Base-by-base conservation (phyloP, 1,284 basidiomycete species). In the Leccinum variabile region DNA sequence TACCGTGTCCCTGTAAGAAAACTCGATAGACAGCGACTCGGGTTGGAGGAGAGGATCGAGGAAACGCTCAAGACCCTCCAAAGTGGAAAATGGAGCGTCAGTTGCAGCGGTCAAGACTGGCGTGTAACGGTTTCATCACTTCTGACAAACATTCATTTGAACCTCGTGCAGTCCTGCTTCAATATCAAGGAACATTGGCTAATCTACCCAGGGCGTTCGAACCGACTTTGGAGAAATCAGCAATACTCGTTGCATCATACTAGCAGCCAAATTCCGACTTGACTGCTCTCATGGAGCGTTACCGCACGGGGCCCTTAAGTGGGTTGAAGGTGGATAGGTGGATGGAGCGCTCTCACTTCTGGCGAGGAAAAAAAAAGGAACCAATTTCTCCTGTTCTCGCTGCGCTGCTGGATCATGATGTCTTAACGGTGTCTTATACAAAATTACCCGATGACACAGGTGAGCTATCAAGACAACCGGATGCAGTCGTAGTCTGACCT, bases 221-320 rank as follows among this genome's bases (percentile, higher is more conserved):
- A 39, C 79, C 84, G 0, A 83, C 90, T 5, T 74, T 88, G 41
- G 87, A 92, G 68, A 84, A 86, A 58, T 91, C 91, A 1, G 79
- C 82, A 1, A 88, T 90, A 1, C 83, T 93, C 53, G 84, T 95
- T 65, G 85, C 92, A 54, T 85, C 92, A 1, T 96, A 87, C 75
- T 22, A 22, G 22, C 87, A 94, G 67, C 94, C 94, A 2, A 92
- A 95, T 65, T 86, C 87, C 1, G 94, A 97, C 75, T 77, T 92
- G 63, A 88, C 80, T 22, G 90, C 88, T 5, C 83, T 95, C 63
- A 94, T 97, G 66, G 94, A 96, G 75, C 88, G 91, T 16, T 92
- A 93, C 72, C 86, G 94, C 60, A 96, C 93, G 1, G 94, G 94
- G 0, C 90, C 93, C 0, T 97, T 96, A 89, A 88, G 67, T 95